phyloP scores from a whole-genome alignment of 2,329 filamentous ascomycete genomes.

The Aspergillus fructus region DNA sequence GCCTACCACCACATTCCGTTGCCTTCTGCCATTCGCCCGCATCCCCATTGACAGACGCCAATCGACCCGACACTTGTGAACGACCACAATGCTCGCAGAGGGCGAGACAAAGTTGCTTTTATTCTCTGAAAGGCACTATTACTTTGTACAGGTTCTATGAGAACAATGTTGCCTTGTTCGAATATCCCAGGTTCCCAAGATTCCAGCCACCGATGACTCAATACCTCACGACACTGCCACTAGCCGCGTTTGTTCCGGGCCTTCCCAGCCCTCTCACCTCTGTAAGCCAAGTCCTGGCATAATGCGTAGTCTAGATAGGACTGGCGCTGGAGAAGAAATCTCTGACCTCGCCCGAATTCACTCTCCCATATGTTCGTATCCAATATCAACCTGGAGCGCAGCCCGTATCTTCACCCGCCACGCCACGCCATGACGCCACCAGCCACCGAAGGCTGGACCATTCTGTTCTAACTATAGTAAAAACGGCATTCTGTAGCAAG shows the following conservation, averaged over 20 bases:
- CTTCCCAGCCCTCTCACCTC: background rate
- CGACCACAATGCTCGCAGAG: background rate
- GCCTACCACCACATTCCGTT: constrained; percentile 19
- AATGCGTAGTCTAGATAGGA: background rate
- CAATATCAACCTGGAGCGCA: background rate
- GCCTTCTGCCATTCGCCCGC: constrained; percentile 2
- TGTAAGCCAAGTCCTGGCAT: background rate
- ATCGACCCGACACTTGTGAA: background rate
- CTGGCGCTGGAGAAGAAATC: background rate
- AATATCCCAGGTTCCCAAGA: background rate
- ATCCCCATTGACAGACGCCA: background rate
- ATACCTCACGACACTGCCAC: background rate
- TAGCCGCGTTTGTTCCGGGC: background rate
- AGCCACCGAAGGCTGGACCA: background rate
- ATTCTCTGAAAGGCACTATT: background rate
- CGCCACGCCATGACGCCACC: constrained; percentile 22
- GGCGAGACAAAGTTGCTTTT: background rate
- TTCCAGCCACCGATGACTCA: constrained; percentile 6
- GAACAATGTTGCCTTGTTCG: background rate
- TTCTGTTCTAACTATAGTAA: constrained; percentile 1
- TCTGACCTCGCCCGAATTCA: background rate
- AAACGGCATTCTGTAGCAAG: background rate
- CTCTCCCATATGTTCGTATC: background rate
- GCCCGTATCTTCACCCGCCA: constrained; percentile 16
- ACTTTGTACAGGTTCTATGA: background rate